A percentile compares a stretch with the other conserved stretches of the same genome.
phyloP scores from a whole-genome alignment of 163 green algal genomes.

The Botryococcus braunii region DNA sequence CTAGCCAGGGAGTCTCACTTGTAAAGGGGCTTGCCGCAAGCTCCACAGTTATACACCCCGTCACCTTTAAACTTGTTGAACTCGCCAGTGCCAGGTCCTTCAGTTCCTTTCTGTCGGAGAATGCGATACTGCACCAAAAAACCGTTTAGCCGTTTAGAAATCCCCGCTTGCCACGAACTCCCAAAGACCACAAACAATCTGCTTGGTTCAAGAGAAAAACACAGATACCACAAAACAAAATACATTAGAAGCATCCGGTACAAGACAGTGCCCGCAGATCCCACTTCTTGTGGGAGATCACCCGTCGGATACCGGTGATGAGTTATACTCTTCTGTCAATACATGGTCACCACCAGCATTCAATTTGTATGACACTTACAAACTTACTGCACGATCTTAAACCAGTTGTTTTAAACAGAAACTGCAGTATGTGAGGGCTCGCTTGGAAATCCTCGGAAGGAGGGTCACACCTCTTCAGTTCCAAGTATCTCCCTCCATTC shows the following conservation, averaged over 20 bases:
- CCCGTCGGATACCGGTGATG: too few species aligned
- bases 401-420: not conserved
- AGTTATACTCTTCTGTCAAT: too few species aligned
- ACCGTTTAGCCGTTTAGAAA: too few species aligned
- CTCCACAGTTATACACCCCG: slow-evolving; percentile 59
- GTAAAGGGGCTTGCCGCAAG: slow-evolving; percentile 58
- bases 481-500: slow-evolving; percentile 46
- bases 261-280: not conserved
- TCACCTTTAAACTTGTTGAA: slow-evolving; percentile 36
- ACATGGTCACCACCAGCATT: not conserved
- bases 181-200: not conserved
- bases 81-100: slow-evolving; percentile 50
- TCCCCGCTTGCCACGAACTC: too few species aligned
- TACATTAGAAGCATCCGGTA: not conserved
- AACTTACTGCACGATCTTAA: not conserved
- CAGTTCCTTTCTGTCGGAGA: slow-evolving; percentile 70
- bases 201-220: not conserved
- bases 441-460: not conserved
- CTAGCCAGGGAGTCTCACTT: slow-evolving; percentile 31
- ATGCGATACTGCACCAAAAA: slow-evolving; percentile 51
- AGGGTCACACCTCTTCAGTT: slow-evolving; percentile 40
- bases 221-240: too few species aligned
- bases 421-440: not conserved
- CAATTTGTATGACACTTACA: not conserved
- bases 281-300: not conserved